Base-by-base conservation (phyloP, 805 yeast species). In the Metschnikowia baotianmanensis region DNA sequence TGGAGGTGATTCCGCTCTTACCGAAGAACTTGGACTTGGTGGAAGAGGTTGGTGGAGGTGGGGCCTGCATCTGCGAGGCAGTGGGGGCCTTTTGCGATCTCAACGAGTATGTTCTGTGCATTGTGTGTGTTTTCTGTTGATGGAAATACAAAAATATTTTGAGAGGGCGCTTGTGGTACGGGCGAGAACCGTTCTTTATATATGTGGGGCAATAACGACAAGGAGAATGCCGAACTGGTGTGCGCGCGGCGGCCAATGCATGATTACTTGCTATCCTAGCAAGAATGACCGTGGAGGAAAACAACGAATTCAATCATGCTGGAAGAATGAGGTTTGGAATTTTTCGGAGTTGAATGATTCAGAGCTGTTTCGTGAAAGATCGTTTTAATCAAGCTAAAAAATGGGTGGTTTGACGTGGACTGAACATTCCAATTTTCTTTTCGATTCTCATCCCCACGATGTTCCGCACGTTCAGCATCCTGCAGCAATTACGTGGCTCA, bases 101-200 rank as follows among this genome's bases (percentile, higher is more conserved):
- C 60, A 85, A 69, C 16, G 93, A 85, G 62, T 85, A 85, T 9
- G 93, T 85, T 80, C 88, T 82, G 71, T 85, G 89, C 91, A 85
- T 84, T 50, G 37, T 63, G 50, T 11, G 15, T 25, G 28, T 30
- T 16, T 24, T 9, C 17, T 22, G 16, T 3, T 6, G 10, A 25
- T 10, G 27, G 5, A 25, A 10, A 5, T 7, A 25, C 12, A 25
- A 10, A 25, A 11, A 5, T 7, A 3, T 16, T 17, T 25, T 24
- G 0, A 15, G 6, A 15, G 12, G n/a, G 28, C 10, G 8, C 17
- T 13, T 16, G 23, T 8, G 7, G n/a, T 12, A 10, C 21, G 26
- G 39, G 43, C 17, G 43, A 36, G 36, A 35, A 26, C 18, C 17
- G 17, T 23, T 19, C 39, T 33, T 40, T 40, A 40, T 40, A 40